Base-by-base conservation (phyloP, 1,284 basidiomycete species). In the Ustilago nuda region DNA sequence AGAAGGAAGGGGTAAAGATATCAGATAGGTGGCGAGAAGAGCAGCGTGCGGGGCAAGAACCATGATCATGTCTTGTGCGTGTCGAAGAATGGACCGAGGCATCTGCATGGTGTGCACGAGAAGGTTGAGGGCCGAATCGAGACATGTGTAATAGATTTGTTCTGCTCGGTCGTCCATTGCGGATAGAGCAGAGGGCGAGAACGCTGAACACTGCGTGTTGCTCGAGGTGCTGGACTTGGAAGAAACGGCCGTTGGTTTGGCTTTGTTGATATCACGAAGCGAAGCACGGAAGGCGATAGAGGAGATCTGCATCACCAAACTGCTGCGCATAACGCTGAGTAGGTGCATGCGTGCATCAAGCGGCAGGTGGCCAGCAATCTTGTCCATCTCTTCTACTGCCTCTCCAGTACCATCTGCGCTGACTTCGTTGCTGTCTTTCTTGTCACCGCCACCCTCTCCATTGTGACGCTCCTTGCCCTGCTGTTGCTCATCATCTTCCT, bases 51-150 rank as follows among this genome's bases (percentile, higher is more conserved):
- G 69, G 4, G 73, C 66, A 45, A 79, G 72, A 3, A 79, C 70
- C 66, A 79, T 71, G 60, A 76, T 62, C 71, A 76, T 72, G 48
- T 79, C 77, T 56, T 76, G 77, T 17, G 74, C 71, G 57, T 79
- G 77, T 5, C 71, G 65, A 0, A 79, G 63, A 23, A 74, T 57
- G 5, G 66, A 59, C 0, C 61, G 41, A 0, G 74, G 66, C 66
- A 79, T 69, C 35, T 70, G 63, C 19, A 65, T 66, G 17, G 74
- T 71, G 23, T 74, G 67, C 2, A 59, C 60, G n/a, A 79, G 59
- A 4, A 79, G 55, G 55, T 72, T 66, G 37, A 76, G 64, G 8
- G 74, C 66, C 39, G 67, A 71, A 23, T 79, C 77, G 56, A 79
- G 67, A 46, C 73, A 79, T 3, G 65, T 71, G 39, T 73, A 66